Evolutionary conservation across 75 land plant species (phyloP).

Genomic region (Larix kaempferi): DNA sequence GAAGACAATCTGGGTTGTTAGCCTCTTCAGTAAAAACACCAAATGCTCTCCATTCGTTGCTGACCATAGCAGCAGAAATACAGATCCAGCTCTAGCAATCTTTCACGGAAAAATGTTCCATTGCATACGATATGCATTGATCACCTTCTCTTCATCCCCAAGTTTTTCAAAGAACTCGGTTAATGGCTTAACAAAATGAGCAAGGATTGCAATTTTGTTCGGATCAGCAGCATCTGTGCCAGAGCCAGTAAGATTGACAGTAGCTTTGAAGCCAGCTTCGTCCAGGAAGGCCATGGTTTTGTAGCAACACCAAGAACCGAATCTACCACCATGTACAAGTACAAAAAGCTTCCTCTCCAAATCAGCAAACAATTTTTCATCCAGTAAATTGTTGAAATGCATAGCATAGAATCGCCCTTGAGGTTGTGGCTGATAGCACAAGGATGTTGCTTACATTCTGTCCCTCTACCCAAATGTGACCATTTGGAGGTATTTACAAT

Average conservation of each 20-base stretch:
- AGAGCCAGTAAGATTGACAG: conserved; percentile 73
- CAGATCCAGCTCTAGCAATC: conserved; percentile 73
- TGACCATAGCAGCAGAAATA: conserved; percentile 81
- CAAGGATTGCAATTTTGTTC: conserved; percentile 55
- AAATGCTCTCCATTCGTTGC: conserved; percentile 60
- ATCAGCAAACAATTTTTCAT: conserved; percentile 29
- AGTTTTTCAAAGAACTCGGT: conserved; percentile 52
- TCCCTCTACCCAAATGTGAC: conserved; percentile 28
- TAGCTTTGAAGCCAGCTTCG: conserved; percentile 62
- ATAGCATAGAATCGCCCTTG: conserved; percentile 81
- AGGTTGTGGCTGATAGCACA: conserved; percentile 23
- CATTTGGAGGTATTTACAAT: conserved; percentile 76
- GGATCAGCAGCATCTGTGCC: conserved; percentile 73
- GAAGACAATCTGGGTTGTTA: conserved; percentile 37
- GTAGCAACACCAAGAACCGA: conserved; percentile 99
- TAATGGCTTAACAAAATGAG: conserved; percentile 72
- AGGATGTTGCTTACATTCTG: conserved; percentile 58
- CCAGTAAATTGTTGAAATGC: conserved; percentile 13
- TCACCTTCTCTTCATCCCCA: conserved; percentile 56
- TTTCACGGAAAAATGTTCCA: conserved; percentile 72
- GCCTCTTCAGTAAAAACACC: conserved; percentile 64
- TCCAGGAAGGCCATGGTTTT: conserved; percentile 86
- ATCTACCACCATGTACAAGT: conserved; percentile 95
- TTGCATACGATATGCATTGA: conserved; percentile 77
- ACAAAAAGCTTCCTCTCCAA: conserved; percentile 76